Evolutionary conservation across 2,329 filamentous ascomycete species (phyloP), one percentile per base, ranked within the genome.

Genomic region (Sporothrix pallida): DNA sequence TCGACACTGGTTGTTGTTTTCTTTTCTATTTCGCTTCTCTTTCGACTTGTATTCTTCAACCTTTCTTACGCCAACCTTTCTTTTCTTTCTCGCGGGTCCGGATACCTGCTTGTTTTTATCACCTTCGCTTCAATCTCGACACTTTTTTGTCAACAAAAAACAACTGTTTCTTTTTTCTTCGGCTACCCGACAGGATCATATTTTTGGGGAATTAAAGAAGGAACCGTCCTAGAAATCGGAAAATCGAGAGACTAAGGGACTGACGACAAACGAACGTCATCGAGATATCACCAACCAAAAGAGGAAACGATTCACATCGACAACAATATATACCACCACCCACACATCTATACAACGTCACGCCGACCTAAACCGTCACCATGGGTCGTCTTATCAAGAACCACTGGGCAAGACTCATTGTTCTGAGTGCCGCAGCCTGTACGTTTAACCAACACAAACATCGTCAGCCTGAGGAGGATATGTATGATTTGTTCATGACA

Each of bases 311-410:
- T 68, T 54, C 48, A 69, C 67, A 69, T 42, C 68, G 54, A 73
- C 65, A 37, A 42, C 46, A 37, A 52, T 31, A 56, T 56, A 56
- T 56, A 23, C 52, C 42, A 42, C 37, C n/a, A 60, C 26, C 17
- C 20, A 20, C 31, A 23, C 37, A 23, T 26, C 52, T 37, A 37
- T 37, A 26, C 50, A 8, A 71, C 20, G 50, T 42, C 26, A 68
- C 26, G 58, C 23, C 37, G 37, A 20, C 63, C 37, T 65, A 50
- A 62, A 52, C 69, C 70, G 77, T 68, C 82, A 85, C 77, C 76
- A 99, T 99, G 96, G 96, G 96, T 83, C 96, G 92, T 84, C 91
- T 99, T 81, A 98, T 99, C 86, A 99, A 99, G 88, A 98, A 98
- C 86, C 96, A 99, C 86, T 97, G 94, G 94, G 96, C 94, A 78